phyloP scores from a whole-genome alignment of 768 basidiomycete species.

The Auricularia sp. region DNA sequence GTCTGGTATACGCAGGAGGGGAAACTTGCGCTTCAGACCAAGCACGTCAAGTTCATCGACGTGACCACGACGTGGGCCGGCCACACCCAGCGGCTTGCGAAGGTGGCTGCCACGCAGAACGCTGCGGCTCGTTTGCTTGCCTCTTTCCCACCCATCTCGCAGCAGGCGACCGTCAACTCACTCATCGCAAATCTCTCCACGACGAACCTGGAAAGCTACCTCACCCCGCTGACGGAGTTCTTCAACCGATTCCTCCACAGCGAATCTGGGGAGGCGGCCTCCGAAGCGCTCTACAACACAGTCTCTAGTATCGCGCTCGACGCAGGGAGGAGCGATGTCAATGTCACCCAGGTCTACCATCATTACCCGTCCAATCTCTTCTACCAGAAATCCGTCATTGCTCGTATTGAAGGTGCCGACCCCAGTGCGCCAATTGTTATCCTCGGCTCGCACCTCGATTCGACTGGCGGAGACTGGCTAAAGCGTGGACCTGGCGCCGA shows the following conservation, averaged over 20 bases:
- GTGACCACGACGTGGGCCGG: neutral
- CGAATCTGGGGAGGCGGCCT: neutral
- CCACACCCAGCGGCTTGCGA: neutral
- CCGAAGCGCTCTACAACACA: neutral
- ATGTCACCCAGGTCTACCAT: neutral
- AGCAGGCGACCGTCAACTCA: neutral
- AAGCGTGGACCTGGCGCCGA: slow-evolving; percentile 5
- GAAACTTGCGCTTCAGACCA: neutral
- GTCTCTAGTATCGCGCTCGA: neutral
- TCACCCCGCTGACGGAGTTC: neutral
- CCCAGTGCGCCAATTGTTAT: slow-evolving; percentile 32
- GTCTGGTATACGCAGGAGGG: neutral
- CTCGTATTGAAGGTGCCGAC: slow-evolving; percentile 2
- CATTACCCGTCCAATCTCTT: neutral
- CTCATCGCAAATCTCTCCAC: neutral
- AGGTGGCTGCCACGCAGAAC: neutral
- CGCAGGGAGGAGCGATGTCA: neutral
- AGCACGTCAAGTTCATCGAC: neutral
- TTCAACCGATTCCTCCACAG: neutral
- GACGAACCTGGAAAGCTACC: neutral
- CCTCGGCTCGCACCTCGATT: slow-evolving; percentile 83
- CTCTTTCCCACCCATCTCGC: neutral
- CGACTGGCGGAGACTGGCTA: slow-evolving; percentile 15
- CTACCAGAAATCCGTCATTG: slow-evolving; percentile 2
- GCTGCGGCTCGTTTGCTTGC: neutral